Conservation (phyloP, 2,329 filamentous ascomycete genomes). For the Diatrype stigma region DNA sequence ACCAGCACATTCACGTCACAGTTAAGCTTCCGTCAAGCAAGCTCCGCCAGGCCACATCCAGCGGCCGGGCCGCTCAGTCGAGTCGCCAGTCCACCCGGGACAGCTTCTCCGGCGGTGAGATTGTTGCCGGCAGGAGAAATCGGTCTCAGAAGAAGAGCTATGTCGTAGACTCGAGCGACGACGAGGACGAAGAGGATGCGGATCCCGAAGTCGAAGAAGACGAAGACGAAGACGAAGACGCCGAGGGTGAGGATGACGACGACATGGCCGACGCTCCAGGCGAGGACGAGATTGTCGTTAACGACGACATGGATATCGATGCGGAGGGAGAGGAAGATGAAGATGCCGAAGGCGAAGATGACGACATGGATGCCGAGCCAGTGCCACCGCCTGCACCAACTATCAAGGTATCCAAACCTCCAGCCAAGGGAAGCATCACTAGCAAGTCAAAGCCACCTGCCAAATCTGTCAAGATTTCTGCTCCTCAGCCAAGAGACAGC, state of each 20-base stretch:
- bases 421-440: constrained; percentile 25
- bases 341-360: constrained; percentile 47
- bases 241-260: constrained; percentile 37
- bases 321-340: constrained; percentile 40
- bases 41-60: constrained; percentile 46
- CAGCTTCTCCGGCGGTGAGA: constrained; percentile 41
- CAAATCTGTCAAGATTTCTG: constrained; percentile 28
- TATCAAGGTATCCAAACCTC: constrained; percentile 47
- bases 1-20: constrained; percentile 46
- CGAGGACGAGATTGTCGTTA: constrained; percentile 29
- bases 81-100: constrained; percentile 28
- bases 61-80: constrained; percentile 28
- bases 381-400: constrained; percentile 33
- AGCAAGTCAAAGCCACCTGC: constrained; percentile 24
- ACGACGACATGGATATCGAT: constrained; percentile 38
- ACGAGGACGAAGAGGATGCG: constrained; percentile 30
- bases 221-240: constrained; percentile 33
- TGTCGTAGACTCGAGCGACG: constrained; percentile 50
- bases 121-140: constrained; percentile 48
- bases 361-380: constrained; percentile 42
- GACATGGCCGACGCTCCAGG: constrained; percentile 35
- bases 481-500: constrained; percentile 34
- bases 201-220: constrained; percentile 31
- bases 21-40: constrained; percentile 50
- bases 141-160: constrained; percentile 57